Conservation (phyloP, 805 yeast genomes). For the Metschnikowia chrysomelidarum region DNA sequence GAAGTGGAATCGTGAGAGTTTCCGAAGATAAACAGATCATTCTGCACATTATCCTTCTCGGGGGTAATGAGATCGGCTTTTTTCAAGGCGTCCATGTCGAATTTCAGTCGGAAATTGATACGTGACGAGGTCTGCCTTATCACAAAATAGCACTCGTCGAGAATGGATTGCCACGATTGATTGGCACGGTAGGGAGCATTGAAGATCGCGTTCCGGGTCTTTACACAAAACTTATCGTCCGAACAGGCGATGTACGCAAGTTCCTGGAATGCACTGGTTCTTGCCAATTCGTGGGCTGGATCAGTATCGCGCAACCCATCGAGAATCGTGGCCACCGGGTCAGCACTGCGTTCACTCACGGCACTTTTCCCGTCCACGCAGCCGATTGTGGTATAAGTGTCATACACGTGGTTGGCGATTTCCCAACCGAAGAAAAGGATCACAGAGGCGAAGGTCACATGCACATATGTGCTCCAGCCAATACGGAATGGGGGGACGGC, state of each 20-base stretch:
- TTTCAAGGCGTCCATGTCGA: constrained; percentile 31
- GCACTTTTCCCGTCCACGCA: constrained; percentile 67
- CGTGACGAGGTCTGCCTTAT: constrained; percentile 49
- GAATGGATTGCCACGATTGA: constrained; percentile 55
- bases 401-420: constrained; percentile 51
- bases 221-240: constrained; percentile 31
- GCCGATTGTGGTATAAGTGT: constrained; percentile 69
- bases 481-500: constrained; percentile 35
- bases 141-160: constrained; percentile 58
- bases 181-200: constrained; percentile 42
- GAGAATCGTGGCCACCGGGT: constrained; percentile 61
- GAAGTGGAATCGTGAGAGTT: constrained; percentile 25
- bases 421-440: constrained; percentile 50
- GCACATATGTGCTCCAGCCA: constrained; percentile 22
- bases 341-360: constrained; percentile 54
- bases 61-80: constrained; percentile 13
- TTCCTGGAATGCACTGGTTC: constrained; percentile 74
- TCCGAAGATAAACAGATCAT: constrained; percentile 29
- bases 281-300: constrained; percentile 29
- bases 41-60: constrained; percentile 8
- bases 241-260: constrained; percentile 61
- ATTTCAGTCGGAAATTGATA: constrained; percentile 32
- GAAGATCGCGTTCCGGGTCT: constrained; percentile 54
- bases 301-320: constrained; percentile 59
- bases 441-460: constrained; percentile 32